phyloP scores from a whole-genome alignment of 306 rosid species.

The Glycine soja region DNA sequence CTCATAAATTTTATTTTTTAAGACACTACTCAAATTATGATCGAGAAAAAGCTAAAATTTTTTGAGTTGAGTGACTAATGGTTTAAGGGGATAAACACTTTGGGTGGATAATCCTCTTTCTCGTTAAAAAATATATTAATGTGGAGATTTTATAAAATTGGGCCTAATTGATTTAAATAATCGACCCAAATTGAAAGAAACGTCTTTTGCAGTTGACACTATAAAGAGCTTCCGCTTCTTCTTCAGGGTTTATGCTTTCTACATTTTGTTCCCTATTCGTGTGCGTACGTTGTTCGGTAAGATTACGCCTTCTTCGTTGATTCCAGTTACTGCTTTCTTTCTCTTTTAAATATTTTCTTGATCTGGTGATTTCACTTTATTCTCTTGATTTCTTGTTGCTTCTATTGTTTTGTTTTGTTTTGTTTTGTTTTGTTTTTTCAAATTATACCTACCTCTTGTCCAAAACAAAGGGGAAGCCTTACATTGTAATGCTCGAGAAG shows the following conservation, averaged over 20 bases:
- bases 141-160: too few species aligned
- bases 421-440: not conserved
- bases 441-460: not conserved
- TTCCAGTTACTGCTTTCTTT: not conserved
- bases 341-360: not conserved
- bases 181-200: not conserved
- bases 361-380: not conserved
- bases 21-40: too few species aligned
- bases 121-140: too few species aligned
- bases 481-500: not conserved
- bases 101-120: too few species aligned
- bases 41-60: too few species aligned
- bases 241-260: not conserved
- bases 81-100: too few species aligned
- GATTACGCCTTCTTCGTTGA: too few species aligned
- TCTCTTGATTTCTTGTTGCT: not conserved
- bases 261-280: too few species aligned
- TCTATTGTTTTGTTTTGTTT: not conserved
- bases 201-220: not conserved
- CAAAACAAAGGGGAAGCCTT: constrained; percentile 1
- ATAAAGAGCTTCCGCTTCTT: not conserved
- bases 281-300: not conserved
- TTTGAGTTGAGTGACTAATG: too few species aligned
- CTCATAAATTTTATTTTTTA: too few species aligned
- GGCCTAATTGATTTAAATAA: not conserved